A percentile compares a stretch with the other conserved stretches of the same genome.
Conservation (phyloP, 179 eudicot genomes). For the Silene noctiflora region DNA sequence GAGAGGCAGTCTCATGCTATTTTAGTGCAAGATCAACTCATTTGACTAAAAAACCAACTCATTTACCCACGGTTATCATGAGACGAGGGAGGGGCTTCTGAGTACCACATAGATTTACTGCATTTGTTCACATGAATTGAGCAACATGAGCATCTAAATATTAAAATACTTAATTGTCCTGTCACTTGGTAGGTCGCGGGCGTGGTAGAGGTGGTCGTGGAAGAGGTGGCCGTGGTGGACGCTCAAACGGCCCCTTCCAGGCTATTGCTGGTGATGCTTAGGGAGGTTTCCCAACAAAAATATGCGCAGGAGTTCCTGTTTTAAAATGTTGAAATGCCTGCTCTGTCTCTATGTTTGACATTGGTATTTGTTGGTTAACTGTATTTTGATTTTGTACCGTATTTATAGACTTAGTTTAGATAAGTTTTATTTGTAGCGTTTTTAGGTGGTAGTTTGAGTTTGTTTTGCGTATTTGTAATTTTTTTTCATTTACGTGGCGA, state of each 20-base stretch:
- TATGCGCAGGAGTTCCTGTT: slow-evolving; percentile 39
- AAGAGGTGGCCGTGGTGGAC: slow-evolving; percentile 75
- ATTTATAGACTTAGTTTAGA: slow-evolving; percentile 48
- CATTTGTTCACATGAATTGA: not conserved
- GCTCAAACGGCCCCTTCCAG: slow-evolving; percentile 56
- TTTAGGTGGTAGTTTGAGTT: slow-evolving; percentile 28
- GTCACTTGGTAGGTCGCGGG: slow-evolving; percentile 53
- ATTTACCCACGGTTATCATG: too few species aligned
- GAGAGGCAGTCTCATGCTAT: not conserved
- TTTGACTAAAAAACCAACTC: not conserved
- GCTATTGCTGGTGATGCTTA: slow-evolving; percentile 48
- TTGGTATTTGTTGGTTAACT: slow-evolving; percentile 29
- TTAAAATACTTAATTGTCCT: too few species aligned
- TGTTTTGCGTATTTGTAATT: slow-evolving; percentile 32
- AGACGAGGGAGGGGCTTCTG: too few species aligned
- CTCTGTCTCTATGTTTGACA: slow-evolving; percentile 40
- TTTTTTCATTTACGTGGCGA: slow-evolving; percentile 31
- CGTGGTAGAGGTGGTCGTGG: slow-evolving; percentile 85
- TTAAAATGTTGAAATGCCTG: slow-evolving; percentile 44
- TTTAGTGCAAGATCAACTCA: not conserved
- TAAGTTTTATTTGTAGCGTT: slow-evolving; percentile 21
- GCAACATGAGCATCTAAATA: not conserved
- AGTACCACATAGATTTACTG: too few species aligned
- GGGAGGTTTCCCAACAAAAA: slow-evolving; percentile 20
- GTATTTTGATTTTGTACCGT: slow-evolving; percentile 35